A percentile compares a stretch with the other conserved stretches of the same genome.
These are phyloP conservation scores for Dendrobium huoshanense DNA, from an alignment of 106 monocot genomes.

Conservation along the genomic window DNA sequence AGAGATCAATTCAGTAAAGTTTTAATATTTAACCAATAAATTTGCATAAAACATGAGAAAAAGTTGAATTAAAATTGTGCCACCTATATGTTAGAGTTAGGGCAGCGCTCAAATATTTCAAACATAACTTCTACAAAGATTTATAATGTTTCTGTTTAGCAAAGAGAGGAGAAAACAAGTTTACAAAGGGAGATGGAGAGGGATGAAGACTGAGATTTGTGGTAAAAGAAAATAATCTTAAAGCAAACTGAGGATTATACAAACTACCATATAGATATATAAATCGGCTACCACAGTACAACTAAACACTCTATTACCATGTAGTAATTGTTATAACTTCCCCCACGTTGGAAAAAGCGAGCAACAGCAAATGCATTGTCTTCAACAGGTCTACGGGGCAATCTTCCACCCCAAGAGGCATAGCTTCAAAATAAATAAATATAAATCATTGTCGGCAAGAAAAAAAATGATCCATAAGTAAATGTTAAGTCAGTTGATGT, in stretches of 20 bases:
- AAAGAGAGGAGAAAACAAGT: neutral
- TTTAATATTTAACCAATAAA: neutral
- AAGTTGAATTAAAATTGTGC: neutral
- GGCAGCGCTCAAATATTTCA: neutral
- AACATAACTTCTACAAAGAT: neutral
- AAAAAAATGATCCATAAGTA: neutral
- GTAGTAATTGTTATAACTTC: constrained; percentile 92
- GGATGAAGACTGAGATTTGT: neutral
- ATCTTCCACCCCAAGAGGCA: constrained; percentile 70
- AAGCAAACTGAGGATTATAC: neutral
- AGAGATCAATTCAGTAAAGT: constrained; percentile 5
- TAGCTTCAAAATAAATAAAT: constrained; percentile 37
- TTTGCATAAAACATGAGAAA: neutral
- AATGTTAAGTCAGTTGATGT: neutral
- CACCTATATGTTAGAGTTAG: neutral
- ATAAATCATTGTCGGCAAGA: neutral
- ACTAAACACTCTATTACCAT: constrained; percentile 47
- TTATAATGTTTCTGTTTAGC: neutral
- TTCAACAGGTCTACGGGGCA: constrained; percentile 88
- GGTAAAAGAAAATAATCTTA: neutral
- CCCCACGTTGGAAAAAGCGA: constrained; percentile 89
- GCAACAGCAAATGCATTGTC: constrained; percentile 97
- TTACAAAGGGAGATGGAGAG: neutral
- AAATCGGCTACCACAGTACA: neutral
- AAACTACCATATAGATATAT: neutral